Conservation (phyloP, 345 rosid species). For the Salix arbutifolia region DNA sequence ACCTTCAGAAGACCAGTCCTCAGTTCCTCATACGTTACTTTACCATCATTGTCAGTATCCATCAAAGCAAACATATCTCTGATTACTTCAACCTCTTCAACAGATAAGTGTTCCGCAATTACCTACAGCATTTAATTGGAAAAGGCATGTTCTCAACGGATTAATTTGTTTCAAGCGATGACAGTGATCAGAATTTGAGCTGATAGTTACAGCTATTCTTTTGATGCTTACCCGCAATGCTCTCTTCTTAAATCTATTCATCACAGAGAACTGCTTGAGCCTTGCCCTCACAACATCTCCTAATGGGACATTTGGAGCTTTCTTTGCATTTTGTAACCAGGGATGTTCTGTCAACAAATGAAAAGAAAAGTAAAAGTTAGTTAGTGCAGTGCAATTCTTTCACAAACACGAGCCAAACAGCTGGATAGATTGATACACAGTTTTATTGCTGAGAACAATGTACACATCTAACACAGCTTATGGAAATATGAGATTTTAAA, state of each 20-base stretch:
- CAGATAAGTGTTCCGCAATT: slow-evolving; percentile 82
- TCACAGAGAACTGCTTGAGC: slow-evolving; percentile 86
- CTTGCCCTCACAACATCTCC: slow-evolving; percentile 94
- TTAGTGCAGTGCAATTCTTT: slow-evolving; percentile 5
- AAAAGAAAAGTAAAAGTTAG: slow-evolving; percentile 9
- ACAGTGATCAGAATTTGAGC: slow-evolving; percentile 1
- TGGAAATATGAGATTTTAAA: not conserved
- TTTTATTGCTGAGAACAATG: not conserved
- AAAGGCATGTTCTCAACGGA: not conserved
- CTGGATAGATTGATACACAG: not conserved
- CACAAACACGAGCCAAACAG: not conserved
- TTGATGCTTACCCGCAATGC: slow-evolving; percentile 66
- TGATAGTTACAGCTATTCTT: not conserved
- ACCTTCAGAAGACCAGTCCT: slow-evolving; percentile 87
- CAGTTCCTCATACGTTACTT: slow-evolving; percentile 70
- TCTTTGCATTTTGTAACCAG: slow-evolving; percentile 90
- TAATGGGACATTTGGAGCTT: slow-evolving; percentile 93
- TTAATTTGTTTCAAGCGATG: not conserved
- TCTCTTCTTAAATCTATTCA: slow-evolving; percentile 95
- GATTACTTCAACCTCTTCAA: slow-evolving; percentile 87
- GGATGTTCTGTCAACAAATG: slow-evolving; percentile 60
- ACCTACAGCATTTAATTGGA: slow-evolving; percentile 52
- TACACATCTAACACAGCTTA: not conserved
- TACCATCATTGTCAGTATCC: slow-evolving; percentile 90
- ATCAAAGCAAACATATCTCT: slow-evolving; percentile 83